These are phyloP conservation scores for Elsinoe ampelina DNA, from an alignment of 2,329 filamentous ascomycete species.

Conservation along the genomic window DNA sequence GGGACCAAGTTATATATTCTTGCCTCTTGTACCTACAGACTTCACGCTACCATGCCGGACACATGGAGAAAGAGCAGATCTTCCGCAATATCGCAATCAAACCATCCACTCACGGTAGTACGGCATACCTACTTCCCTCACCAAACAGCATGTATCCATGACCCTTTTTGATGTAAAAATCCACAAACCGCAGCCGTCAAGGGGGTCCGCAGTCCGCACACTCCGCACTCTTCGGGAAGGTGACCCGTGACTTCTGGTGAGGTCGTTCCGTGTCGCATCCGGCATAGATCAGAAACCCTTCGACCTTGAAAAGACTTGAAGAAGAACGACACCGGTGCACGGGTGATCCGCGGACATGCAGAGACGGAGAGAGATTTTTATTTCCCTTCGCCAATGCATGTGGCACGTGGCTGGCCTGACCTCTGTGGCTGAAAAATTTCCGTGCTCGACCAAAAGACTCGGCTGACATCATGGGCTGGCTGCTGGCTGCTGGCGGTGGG, in stretches of 20 bases:
- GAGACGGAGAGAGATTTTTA: too few relatives aligned
- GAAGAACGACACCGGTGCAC: too few relatives aligned
- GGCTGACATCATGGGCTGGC: background rate
- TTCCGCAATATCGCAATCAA: background rate
- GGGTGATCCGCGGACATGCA: too few relatives aligned
- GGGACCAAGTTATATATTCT: background rate
- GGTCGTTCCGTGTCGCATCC: background rate
- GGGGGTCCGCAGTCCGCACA: background rate
- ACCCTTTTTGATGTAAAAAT: background rate
- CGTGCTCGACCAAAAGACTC: background rate
- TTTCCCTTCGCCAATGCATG: too few relatives aligned
- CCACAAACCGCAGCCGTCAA: background rate
- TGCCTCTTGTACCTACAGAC: background rate
- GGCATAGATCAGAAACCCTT: background rate
- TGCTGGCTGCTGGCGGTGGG: too few relatives aligned
- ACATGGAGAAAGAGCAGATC: slow-evolving; percentile 3
- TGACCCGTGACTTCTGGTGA: background rate
- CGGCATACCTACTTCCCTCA: background rate
- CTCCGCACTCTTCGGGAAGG: slow-evolving; percentile 5
- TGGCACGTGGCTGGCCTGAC: background rate
- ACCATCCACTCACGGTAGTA: background rate
- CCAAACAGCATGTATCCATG: too few relatives aligned
- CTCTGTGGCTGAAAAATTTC: background rate
- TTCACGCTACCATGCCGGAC: background rate
- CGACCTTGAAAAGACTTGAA: background rate